These are phyloP conservation scores for Malus domestica DNA, from an alignment of 306 rosid genomes.

Conservation along the genomic window DNA sequence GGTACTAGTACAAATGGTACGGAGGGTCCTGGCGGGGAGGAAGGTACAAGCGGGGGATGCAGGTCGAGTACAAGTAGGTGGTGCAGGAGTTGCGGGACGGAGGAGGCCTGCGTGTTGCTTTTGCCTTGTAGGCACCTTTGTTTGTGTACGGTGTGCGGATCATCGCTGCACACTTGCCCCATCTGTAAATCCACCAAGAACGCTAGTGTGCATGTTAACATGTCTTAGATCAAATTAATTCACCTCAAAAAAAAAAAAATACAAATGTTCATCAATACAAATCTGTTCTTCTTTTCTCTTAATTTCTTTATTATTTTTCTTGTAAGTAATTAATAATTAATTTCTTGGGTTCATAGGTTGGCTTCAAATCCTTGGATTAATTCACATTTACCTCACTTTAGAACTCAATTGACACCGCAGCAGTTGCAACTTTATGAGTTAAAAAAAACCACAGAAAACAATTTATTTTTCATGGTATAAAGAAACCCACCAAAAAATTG, in stretches of 20 bases:
- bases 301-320: neutral
- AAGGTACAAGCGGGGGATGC: neutral
- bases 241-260: neutral
- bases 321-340: neutral
- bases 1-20: neutral
- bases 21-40: neutral
- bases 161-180: slow-evolving; percentile 69
- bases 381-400: neutral
- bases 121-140: slow-evolving; percentile 94
- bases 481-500: too few species aligned
- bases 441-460: neutral
- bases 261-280: neutral
- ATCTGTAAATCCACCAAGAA: slow-evolving; percentile 75
- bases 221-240: slow-evolving; percentile 25
- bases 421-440: neutral
- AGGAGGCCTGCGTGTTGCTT: slow-evolving; percentile 76
- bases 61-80: slow-evolving; percentile 10
- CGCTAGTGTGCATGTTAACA: slow-evolving; percentile 70
- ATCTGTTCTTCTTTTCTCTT: slow-evolving; percentile 1
- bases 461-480: too few species aligned
- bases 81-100: slow-evolving; percentile 74
- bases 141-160: slow-evolving; percentile 70
- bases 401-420: neutral
- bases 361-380: neutral
- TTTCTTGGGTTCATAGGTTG: neutral